Evolutionary conservation across 2,329 filamentous ascomycete genomes (phyloP), one percentile per base, ranked within the genome.

Genomic region (Ophiostoma ips): DNA sequence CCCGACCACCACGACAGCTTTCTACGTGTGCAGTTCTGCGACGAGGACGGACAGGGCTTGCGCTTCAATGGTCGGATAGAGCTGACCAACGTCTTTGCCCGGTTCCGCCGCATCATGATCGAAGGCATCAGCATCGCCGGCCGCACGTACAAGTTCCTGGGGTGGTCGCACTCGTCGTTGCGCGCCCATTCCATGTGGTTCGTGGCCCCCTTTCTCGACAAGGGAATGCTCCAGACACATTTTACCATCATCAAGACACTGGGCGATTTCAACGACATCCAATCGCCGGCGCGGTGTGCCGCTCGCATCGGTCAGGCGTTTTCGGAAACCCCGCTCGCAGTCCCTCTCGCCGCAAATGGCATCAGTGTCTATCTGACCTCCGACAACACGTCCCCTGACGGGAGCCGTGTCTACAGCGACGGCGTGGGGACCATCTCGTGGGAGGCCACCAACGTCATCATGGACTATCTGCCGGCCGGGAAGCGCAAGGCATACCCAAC

Each of bases 91-190:
- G 69, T 87, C 9, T 75, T 77, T 53, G 57, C 61, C 0, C 75
- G 81, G 0, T 89, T 88, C 62, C 74, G 75, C 48, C 54, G 60
- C 0, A 65, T 87, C 0, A 68, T 92, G 9, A 61, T 66, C 2
- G 58, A 69, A 0, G 80, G 79, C 0, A 76, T 94, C 28, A 59
- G 65, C 1, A 76, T 90, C 49, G 83, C 75, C 3, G 83, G 79
- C 0, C 69, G 79, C 12, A 59, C 63, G 1, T 87, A 79, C 58
- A 63, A 65, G 0, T 90, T 89, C 58, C 68, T 90, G 0, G 85
- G 85, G 0, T 90, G 88, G 62, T 88, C 84, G 0, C 82, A 89
- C 61, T 90, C 84, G 0, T 88, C 84, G 0, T 70, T 90, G 4
- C 72, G 85, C 12, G 72, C 78, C 1, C 83, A 87, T 52, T 79